Evolutionary conservation across 176 grass and related monocot genomes (phyloP).

Genomic region (Hordeum vulgare): MorexV3_pseudomolecules_assembly NC_058521.1:593370608-593371107

Average conservation of each 20-base stretch:
- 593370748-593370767: background rate
- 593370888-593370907: background rate
- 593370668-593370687: background rate
- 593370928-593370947: background rate
- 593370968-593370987: background rate
- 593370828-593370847: background rate
- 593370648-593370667: background rate
- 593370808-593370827: background rate
- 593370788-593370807: background rate
- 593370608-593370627: background rate
- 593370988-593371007: background rate
- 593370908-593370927: background rate
- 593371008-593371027: background rate
- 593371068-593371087: background rate
- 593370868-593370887: background rate
- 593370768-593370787: background rate
- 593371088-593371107: background rate
- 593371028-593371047: background rate
- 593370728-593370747: background rate
- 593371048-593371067: background rate
- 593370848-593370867: background rate
- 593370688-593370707: background rate
- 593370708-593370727: background rate
- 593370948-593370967: background rate
- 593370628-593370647: background rate